Conservation (phyloP, 371 early-diverging fungal species). For the Mucor indicus region DNA sequence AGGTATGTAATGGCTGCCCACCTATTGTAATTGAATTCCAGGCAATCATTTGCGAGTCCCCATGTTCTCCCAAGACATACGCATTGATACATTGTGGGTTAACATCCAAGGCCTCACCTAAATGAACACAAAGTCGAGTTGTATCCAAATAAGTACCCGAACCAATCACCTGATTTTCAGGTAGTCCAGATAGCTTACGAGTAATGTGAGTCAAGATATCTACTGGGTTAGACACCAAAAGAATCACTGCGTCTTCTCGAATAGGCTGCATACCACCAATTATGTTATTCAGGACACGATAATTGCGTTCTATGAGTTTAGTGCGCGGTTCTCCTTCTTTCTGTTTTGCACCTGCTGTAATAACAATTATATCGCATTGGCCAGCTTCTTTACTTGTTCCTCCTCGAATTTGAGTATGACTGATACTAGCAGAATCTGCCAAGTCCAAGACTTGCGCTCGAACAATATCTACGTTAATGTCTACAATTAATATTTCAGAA, state of each 20-base stretch:
- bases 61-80: conserved; percentile 86
- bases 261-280: conserved; percentile 75
- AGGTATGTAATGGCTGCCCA: conserved; percentile 65
- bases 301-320: conserved; percentile 77
- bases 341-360: conserved; percentile 90
- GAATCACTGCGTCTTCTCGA: conserved; percentile 64
- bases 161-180: conserved; percentile 77
- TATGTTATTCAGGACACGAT: conserved; percentile 67
- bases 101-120: conserved; percentile 61
- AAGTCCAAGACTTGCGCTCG: conserved; percentile 79
- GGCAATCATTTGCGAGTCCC: conserved; percentile 81
- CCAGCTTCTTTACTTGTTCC: conserved; percentile 72
- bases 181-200: conserved; percentile 76
- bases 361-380: conserved; percentile 79
- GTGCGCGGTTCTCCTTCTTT: conserved; percentile 73
- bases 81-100: conserved; percentile 75
- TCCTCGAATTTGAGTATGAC: conserved; percentile 57
- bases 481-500: conserved; percentile 73
- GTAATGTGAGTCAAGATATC: conserved; percentile 83
- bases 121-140: conserved; percentile 65
- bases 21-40: conserved; percentile 79
- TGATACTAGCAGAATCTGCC: conserved; percentile 70
- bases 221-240: conserved; percentile 82
- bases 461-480: conserved; percentile 59
- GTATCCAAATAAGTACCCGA: conserved; percentile 86